Conservation (phyloP, 495 filamentous ascomycete genomes). For the Talaromyces borbonicus region DNA sequence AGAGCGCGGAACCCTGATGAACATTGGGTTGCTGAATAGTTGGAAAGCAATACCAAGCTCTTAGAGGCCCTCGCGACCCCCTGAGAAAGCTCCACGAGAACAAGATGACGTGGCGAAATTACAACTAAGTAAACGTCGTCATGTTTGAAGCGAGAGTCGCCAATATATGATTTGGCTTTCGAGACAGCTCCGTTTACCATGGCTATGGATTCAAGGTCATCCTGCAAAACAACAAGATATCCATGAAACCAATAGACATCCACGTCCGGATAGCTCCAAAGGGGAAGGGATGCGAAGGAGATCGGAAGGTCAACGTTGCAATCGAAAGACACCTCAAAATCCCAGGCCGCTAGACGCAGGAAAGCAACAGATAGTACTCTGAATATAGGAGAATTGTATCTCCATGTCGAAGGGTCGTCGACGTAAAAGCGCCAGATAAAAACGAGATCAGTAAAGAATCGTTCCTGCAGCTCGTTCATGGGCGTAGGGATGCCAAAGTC, state of each 20-base stretch:
- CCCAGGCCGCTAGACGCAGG: slow-evolving; percentile 15
- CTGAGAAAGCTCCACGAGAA: not conserved
- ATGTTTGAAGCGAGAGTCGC: not conserved
- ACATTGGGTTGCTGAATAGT: slow-evolving; percentile 8
- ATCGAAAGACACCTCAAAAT: slow-evolving; percentile 11
- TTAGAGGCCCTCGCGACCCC: not conserved
- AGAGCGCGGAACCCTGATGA: slow-evolving; percentile 12
- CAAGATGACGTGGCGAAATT: not conserved
- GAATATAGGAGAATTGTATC: slow-evolving; percentile 7
- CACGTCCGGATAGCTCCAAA: slow-evolving; percentile 6
- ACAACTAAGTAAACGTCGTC: not conserved
- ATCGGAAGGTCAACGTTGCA: slow-evolving; percentile 9
- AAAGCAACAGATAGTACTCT: slow-evolving; percentile 9
- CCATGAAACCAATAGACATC: slow-evolving; percentile 13
- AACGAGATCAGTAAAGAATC: slow-evolving; percentile 12
- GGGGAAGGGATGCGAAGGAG: slow-evolving; percentile 6
- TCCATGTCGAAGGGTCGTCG: slow-evolving; percentile 13
- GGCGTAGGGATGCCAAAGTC: slow-evolving; percentile 10
- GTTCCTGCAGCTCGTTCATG: slow-evolving; percentile 14
- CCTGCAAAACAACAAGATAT: slow-evolving; percentile 9
- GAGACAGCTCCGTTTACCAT: slow-evolving; percentile 9
- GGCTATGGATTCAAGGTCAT: slow-evolving; percentile 7
- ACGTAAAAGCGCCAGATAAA: slow-evolving; percentile 13
- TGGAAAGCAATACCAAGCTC: slow-evolving; percentile 1
- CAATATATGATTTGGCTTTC: slow-evolving; percentile 8